Evolutionary conservation across 1,139 yeast species (phyloP).

Genomic region (Ogataea hybrid): DNA sequence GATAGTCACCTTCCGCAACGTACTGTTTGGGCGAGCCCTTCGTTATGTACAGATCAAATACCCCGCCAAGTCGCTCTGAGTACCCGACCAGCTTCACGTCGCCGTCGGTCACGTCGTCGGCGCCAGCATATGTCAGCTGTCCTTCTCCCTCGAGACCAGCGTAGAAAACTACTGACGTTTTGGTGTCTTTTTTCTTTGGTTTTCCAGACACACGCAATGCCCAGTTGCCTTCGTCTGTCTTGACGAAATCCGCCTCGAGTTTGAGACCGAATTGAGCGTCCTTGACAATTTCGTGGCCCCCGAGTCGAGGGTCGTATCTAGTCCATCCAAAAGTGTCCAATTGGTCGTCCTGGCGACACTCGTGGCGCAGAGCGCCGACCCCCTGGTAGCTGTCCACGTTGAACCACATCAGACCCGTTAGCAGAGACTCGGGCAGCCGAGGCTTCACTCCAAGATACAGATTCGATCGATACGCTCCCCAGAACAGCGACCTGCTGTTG

Average conservation of each 20-base stretch:
- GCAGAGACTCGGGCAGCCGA: slow-evolving; percentile 68
- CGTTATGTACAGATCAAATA: slow-evolving; percentile 49
- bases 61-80: slow-evolving; percentile 52
- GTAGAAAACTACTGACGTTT: slow-evolving; percentile 73
- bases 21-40: slow-evolving; percentile 47
- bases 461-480: slow-evolving; percentile 96
- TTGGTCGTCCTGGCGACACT: slow-evolving; percentile 72
- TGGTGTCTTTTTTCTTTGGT: slow-evolving; percentile 49
- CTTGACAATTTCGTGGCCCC: slow-evolving; percentile 76
- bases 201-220: slow-evolving; percentile 64
- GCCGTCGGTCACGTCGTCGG: slow-evolving; percentile 22
- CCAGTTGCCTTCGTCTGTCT: slow-evolving; percentile 77
- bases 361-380: slow-evolving; percentile 66
- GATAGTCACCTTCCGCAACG: slow-evolving; percentile 34
- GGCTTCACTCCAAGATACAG: slow-evolving; percentile 87
- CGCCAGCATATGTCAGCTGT: slow-evolving; percentile 24
- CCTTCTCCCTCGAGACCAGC: slow-evolving; percentile 67
- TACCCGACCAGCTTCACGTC: slow-evolving; percentile 49
- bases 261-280: slow-evolving; percentile 66
- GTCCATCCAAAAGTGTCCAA: slow-evolving; percentile 84
- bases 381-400: slow-evolving; percentile 61
- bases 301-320: slow-evolving; percentile 78
- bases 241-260: slow-evolving; percentile 71
- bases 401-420: slow-evolving; percentile 91
- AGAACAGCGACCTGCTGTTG: slow-evolving; percentile 49